Conservation (phyloP, 805 yeast genomes). For the Hanseniaspora mollemarum region DNA sequence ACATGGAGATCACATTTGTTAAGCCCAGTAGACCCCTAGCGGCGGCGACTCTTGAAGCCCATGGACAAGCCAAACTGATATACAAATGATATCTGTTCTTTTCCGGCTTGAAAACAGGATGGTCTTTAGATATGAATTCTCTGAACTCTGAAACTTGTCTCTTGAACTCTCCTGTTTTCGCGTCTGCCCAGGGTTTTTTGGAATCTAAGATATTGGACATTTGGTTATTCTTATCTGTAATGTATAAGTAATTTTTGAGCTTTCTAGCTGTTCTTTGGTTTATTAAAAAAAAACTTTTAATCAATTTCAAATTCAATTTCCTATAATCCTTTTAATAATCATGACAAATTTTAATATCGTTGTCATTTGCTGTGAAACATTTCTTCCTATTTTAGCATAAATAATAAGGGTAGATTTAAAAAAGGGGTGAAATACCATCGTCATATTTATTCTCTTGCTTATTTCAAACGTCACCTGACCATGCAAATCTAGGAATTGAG, state of each 20-base stretch:
- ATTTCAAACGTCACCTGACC: too few species aligned
- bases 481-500: too few species aligned
- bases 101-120: constrained; percentile 61
- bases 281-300: too few species aligned
- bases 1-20: constrained; percentile 45
- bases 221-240: background rate
- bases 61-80: constrained; percentile 85
- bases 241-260: background rate
- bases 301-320: too few species aligned
- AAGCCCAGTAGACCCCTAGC: constrained; percentile 65
- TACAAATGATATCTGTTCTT: constrained; percentile 73
- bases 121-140: constrained; percentile 48
- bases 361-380: too few species aligned
- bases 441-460: too few species aligned
- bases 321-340: too few species aligned
- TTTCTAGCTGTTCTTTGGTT: too few species aligned
- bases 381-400: too few species aligned
- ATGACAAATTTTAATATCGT: too few species aligned
- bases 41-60: constrained; percentile 81
- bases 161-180: constrained; percentile 30
- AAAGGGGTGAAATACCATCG: too few species aligned
- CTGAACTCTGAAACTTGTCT: constrained; percentile 51
- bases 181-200: constrained; percentile 11
- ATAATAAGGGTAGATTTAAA: too few species aligned
- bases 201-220: background rate